Percentiles rank a stretch among this genome's conserved stretches.
These are phyloP conservation scores for Salinomyces thailandicus DNA, from an alignment of 2,329 filamentous ascomycete genomes.

Conservation along the genomic window DNA sequence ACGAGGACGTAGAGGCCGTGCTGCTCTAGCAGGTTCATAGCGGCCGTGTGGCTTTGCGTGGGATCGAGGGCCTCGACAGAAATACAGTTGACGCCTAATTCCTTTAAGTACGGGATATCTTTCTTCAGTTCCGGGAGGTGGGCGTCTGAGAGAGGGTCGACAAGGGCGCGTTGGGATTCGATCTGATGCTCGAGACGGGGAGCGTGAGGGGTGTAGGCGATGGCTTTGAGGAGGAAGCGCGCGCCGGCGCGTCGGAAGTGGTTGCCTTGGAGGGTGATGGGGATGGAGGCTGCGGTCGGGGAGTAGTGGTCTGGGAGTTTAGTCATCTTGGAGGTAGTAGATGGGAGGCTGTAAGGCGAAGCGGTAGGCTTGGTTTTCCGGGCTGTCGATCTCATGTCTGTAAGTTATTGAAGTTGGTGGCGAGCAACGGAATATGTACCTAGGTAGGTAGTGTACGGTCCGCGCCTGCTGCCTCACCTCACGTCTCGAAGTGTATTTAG, in stretches of 20 bases:
- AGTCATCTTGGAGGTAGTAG: too few relatives aligned
- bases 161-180: not conserved
- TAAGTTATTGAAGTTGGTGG: too few relatives aligned
- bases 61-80: slow-evolving; percentile 7
- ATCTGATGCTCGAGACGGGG: not conserved
- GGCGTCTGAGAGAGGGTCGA: slow-evolving; percentile 10
- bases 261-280: slow-evolving; percentile 9
- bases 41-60: slow-evolving; percentile 7
- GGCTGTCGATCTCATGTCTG: too few relatives aligned
- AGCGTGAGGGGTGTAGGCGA: slow-evolving; percentile 11
- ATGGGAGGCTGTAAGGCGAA: too few relatives aligned
- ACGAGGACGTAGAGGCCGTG: slow-evolving; percentile 15
- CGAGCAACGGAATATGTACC: too few relatives aligned
- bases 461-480: too few relatives aligned
- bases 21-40: slow-evolving; percentile 11
- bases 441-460: too few relatives aligned
- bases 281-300: not conserved
- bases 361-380: too few relatives aligned
- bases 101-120: slow-evolving; percentile 11
- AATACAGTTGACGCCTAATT: slow-evolving; percentile 14
- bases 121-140: slow-evolving; percentile 8
- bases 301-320: slow-evolving; percentile 1
- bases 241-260: slow-evolving; percentile 6
- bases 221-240: slow-evolving; percentile 17
- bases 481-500: too few relatives aligned